phyloP scores from a whole-genome alignment of 352 stramenopile genomes.

The Phytophthora nicotianae region DNA sequence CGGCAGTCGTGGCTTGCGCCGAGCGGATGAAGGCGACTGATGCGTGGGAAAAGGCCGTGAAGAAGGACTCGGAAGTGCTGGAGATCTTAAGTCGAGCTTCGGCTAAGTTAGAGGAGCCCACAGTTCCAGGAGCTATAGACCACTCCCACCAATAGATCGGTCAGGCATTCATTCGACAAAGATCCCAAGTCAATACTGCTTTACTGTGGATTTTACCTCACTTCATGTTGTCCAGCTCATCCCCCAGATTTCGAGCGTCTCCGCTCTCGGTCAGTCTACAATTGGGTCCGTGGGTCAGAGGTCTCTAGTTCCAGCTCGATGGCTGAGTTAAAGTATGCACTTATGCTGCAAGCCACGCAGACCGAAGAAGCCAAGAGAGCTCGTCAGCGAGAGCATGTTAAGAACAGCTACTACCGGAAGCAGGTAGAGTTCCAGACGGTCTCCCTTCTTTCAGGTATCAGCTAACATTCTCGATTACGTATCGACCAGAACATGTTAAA shows the following conservation, averaged over 20 bases:
- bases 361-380: slow-evolving; percentile 38
- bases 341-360: slow-evolving; percentile 8
- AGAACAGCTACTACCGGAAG: slow-evolving; percentile 50
- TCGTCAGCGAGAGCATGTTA: slow-evolving; percentile 67
- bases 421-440: slow-evolving; percentile 18
- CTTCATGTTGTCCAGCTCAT: slow-evolving; percentile 31
- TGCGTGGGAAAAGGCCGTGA: slow-evolving; percentile 39
- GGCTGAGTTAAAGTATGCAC: slow-evolving; percentile 14
- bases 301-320: slow-evolving; percentile 5
- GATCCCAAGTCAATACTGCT: slow-evolving; percentile 2
- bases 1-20: slow-evolving; percentile 38
- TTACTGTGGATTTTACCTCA: slow-evolving; percentile 18
- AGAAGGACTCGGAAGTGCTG: slow-evolving; percentile 42
- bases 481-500: slow-evolving; percentile 39
- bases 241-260: slow-evolving; percentile 12
- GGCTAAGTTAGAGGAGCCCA: slow-evolving; percentile 12
- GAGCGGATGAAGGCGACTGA: slow-evolving; percentile 36
- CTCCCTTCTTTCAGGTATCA: neutral
- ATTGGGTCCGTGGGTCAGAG: slow-evolving; percentile 8
- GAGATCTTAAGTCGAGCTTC: slow-evolving; percentile 34
- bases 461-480: slow-evolving; percentile 15
- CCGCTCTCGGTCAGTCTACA: slow-evolving; percentile 14
- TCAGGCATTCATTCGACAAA: neutral
- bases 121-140: slow-evolving; percentile 17
- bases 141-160: slow-evolving; percentile 15